Conservation (phyloP, 2,329 filamentous ascomycete genomes). For the Ceratocystis variospora region DNA sequence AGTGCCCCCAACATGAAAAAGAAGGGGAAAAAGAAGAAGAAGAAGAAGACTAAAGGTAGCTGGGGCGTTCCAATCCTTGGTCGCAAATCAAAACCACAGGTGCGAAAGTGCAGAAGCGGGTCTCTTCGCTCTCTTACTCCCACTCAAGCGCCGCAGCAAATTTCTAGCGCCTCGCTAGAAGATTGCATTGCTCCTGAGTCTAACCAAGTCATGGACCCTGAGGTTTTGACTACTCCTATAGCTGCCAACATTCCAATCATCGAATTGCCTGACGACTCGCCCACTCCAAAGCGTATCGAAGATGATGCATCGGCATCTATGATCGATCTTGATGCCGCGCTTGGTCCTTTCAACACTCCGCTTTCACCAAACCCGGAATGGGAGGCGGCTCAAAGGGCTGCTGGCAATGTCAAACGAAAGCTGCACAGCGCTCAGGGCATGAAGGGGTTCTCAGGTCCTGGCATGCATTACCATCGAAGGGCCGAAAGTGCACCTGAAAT, state of each 20-base stretch:
- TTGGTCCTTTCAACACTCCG: conserved; percentile 83
- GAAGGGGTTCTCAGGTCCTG: conserved; percentile 53
- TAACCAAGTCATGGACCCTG: conserved; percentile 17
- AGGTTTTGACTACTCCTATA: conserved; percentile 9
- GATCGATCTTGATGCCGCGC: conserved; percentile 85
- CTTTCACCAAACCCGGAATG: conserved; percentile 48
- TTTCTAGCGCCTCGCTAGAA: conserved; percentile 20
- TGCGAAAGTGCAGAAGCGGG: conserved; percentile 28
- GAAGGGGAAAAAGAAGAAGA: conserved; percentile 39
- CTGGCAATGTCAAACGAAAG: conserved; percentile 45
- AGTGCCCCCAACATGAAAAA: conserved; percentile 22
- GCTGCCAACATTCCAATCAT: conserved; percentile 22
- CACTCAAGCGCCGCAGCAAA: conserved; percentile 4
- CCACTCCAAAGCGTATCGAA: conserved; percentile 22
- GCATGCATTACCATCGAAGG: conserved; percentile 63
- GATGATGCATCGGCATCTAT: conserved; percentile 62
- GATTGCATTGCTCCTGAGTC: conserved; percentile 16
- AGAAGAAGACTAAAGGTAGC: conserved; percentile 28
- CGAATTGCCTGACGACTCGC: conserved; percentile 18
- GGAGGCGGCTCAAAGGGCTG: conserved; percentile 50
- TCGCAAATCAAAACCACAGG: conserved; percentile 42
- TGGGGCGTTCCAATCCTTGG: conserved; percentile 57
- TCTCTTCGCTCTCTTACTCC: conserved; percentile 35
- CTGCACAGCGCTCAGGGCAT: conserved; percentile 66
- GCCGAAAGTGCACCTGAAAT: conserved; percentile 71